phyloP scores from a whole-genome alignment of 768 basidiomycete species.

The Termitomyces sp. region DNA sequence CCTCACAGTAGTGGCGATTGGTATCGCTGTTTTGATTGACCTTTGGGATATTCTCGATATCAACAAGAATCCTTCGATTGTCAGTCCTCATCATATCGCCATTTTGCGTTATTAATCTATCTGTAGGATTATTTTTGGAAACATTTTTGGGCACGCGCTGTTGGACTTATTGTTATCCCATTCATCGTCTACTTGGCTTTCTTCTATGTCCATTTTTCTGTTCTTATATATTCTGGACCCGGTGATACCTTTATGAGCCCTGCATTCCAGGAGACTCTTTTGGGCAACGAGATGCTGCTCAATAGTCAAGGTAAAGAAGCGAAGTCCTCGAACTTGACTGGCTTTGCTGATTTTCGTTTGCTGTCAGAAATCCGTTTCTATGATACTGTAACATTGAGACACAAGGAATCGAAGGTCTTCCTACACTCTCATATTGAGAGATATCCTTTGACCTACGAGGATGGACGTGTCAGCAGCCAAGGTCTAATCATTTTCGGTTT shows the following conservation, averaged over 20 bases:
- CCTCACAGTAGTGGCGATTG: slow-evolving; percentile 85
- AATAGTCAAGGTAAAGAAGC: slow-evolving; percentile 77
- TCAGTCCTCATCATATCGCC: slow-evolving; percentile 28
- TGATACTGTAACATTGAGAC: slow-evolving; percentile 82
- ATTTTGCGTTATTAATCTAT: not conserved
- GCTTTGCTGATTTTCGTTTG: slow-evolving; percentile 2
- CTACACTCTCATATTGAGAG: slow-evolving; percentile 89
- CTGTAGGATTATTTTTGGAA: slow-evolving; percentile 81
- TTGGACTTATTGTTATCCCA: slow-evolving; percentile 87
- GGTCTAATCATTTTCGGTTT: slow-evolving; percentile 38
- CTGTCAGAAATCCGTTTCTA: slow-evolving; percentile 88
- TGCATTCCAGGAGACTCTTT: slow-evolving; percentile 93
- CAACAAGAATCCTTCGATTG: slow-evolving; percentile 78
- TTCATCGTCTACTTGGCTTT: slow-evolving; percentile 88
- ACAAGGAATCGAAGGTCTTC: slow-evolving; percentile 91
- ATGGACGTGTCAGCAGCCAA: slow-evolving; percentile 93
- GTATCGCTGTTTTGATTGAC: slow-evolving; percentile 88
- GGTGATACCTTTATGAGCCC: slow-evolving; percentile 98
- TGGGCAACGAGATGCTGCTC: slow-evolving; percentile 87
- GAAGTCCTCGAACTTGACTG: not conserved
- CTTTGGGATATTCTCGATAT: slow-evolving; percentile 92
- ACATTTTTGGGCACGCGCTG: slow-evolving; percentile 83
- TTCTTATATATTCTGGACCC: slow-evolving; percentile 85
- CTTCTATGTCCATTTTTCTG: slow-evolving; percentile 93
- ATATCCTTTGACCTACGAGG: slow-evolving; percentile 93